Conservation (phyloP, 1,284 basidiomycete genomes). For the Sanghuangporus baumii region DNA sequence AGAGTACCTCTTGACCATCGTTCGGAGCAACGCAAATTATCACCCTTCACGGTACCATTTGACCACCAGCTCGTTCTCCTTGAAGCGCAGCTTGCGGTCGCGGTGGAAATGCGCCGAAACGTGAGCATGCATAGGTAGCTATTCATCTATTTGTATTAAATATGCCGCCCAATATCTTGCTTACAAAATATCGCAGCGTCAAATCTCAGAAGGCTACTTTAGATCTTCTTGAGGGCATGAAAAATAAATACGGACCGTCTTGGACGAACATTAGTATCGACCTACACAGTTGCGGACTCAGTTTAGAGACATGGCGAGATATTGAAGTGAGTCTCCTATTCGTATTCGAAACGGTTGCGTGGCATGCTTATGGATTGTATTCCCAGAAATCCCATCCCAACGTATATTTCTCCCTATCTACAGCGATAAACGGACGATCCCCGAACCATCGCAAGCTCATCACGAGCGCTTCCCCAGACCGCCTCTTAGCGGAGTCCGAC, state of each 20-base stretch:
- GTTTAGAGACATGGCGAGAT: constrained; percentile 56
- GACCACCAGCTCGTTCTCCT: constrained; percentile 68
- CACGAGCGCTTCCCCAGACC: constrained; percentile 46
- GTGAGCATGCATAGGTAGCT: constrained; percentile 55
- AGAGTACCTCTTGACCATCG: constrained; percentile 53
- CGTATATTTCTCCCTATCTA: constrained; percentile 74
- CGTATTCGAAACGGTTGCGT: neutral
- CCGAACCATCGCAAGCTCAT: constrained; percentile 55
- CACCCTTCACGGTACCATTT: constrained; percentile 65
- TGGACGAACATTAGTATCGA: constrained; percentile 67
- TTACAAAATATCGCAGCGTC: constrained; percentile 46
- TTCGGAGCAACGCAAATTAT: constrained; percentile 41
- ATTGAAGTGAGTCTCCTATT: constrained; percentile 48
- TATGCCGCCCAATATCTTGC: neutral
- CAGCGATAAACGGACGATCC: constrained; percentile 67
- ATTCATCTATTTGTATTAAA: no score
- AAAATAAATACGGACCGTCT: constrained; percentile 39
- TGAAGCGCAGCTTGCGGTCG: constrained; percentile 73
- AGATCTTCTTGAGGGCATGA: constrained; percentile 53
- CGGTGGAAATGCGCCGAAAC: constrained; percentile 63
- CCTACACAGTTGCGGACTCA: constrained; percentile 75
- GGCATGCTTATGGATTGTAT: neutral
- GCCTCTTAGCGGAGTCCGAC: constrained; percentile 77
- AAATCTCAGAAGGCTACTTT: constrained; percentile 60
- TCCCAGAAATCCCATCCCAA: constrained; percentile 59